These are phyloP conservation scores for Trypanosomatidae sp. DNA, from an alignment of 208 protist genomes.

Conservation along the genomic window DNA sequence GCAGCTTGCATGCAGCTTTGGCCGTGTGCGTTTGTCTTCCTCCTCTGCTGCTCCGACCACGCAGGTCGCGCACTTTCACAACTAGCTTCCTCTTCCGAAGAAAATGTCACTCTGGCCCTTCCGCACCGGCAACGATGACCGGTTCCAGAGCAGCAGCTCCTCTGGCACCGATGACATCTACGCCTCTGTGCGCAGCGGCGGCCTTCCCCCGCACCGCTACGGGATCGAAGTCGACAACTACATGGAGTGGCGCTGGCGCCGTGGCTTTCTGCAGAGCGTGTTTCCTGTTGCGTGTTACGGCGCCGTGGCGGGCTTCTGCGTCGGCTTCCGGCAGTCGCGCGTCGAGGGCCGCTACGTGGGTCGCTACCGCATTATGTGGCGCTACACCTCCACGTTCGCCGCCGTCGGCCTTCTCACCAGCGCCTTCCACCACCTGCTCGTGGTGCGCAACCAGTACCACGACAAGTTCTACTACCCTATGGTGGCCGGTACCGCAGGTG, in stretches of 20 bases:
- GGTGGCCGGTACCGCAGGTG: constrained; percentile 42
- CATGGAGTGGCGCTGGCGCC: constrained; percentile 79
- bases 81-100: neutral
- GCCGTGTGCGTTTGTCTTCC: neutral
- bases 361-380: constrained; percentile 74
- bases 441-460: constrained; percentile 78
- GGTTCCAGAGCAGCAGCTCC: constrained; percentile 45
- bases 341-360: constrained; percentile 79
- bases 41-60: too few species aligned
- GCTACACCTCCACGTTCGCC: constrained; percentile 80
- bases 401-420: constrained; percentile 70
- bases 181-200: constrained; percentile 48
- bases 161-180: constrained; percentile 53
- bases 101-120: constrained; percentile 84
- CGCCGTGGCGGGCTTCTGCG: constrained; percentile 48
- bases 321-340: constrained; percentile 77
- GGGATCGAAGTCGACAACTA: constrained; percentile 67
- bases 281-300: constrained; percentile 77
- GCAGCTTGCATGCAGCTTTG: too few species aligned
- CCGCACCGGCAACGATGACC: constrained; percentile 85
- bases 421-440: constrained; percentile 73
- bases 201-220: constrained; percentile 64
- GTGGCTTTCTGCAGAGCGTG: constrained; percentile 75
- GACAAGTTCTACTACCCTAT: constrained; percentile 81
- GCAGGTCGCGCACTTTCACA: too few species aligned